A percentile compares a stretch with the other conserved stretches of the same genome.
Evolutionary conservation across 2,329 filamentous ascomycete genomes (phyloP).

Genomic region (Dactylellina sp.): DNA sequence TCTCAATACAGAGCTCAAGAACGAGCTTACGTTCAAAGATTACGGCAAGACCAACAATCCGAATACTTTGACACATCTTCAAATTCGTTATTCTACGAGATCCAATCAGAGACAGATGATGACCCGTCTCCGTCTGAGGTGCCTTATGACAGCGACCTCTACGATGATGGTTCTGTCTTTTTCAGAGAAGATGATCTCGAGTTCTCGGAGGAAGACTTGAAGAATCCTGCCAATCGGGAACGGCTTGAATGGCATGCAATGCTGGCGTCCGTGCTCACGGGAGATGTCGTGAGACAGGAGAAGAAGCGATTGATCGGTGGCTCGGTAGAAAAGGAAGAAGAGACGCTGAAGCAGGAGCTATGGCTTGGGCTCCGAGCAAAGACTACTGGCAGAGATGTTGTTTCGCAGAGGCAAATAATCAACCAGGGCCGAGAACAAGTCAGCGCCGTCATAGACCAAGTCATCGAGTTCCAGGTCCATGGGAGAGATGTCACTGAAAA

Average conservation of each 20-base stretch:
- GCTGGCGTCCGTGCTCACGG: conserved; percentile 93
- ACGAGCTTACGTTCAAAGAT: conserved; percentile 91
- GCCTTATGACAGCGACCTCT: conserved; percentile 82
- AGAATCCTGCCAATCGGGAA: conserved; percentile 87
- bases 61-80: conserved; percentile 73
- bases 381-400: conserved; percentile 82
- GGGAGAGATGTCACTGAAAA: conserved; percentile 92
- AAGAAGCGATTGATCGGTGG: conserved; percentile 94
- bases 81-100: conserved; percentile 69
- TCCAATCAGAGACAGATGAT: conserved; percentile 87
- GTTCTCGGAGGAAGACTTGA: conserved; percentile 88
- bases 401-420: conserved; percentile 86
- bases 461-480: conserved; percentile 93
- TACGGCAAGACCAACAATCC: conserved; percentile 80
- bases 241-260: conserved; percentile 98
- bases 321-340: conserved; percentile 71
- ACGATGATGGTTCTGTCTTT: conserved; percentile 75
- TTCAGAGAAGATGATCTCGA: conserved; percentile 80
- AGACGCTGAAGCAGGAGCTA: conserved; percentile 72
- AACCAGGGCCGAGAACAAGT: conserved; percentile 83
- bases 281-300: conserved; percentile 96
- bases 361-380: conserved; percentile 91
- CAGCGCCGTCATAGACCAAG: conserved; percentile 82
- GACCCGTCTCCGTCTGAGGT: conserved; percentile 88
- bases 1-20: conserved; percentile 85